These are phyloP conservation scores for Podaxis pistillaris DNA, from an alignment of 768 basidiomycete species.

Conservation along the genomic window DNA sequence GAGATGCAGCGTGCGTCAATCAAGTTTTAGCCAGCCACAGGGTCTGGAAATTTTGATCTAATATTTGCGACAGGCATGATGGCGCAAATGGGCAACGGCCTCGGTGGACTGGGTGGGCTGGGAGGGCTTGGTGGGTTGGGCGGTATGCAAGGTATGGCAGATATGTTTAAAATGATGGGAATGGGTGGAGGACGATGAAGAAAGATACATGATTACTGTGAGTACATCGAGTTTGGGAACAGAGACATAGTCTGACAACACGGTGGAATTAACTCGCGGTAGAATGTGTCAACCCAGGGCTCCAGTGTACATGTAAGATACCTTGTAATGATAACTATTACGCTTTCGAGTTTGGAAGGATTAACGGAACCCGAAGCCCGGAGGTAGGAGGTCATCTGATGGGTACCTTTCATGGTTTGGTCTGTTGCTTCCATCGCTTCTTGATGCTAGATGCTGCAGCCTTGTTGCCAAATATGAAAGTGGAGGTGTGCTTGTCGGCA, in stretches of 20 bases:
- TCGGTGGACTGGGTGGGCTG: conserved; percentile 59
- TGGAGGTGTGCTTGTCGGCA: conserved; percentile 77
- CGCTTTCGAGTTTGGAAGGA: neutral
- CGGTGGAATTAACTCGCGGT: neutral
- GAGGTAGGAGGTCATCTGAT: conserved; percentile 3
- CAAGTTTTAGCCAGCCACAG: neutral
- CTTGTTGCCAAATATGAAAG: conserved; percentile 79
- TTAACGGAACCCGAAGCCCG: neutral
- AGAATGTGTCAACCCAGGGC: neutral
- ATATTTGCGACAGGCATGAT: conserved; percentile 67
- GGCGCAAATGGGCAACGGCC: conserved; percentile 76
- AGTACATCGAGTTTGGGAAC: neutral
- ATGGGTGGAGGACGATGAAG: conserved; percentile 53
- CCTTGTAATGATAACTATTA: neutral
- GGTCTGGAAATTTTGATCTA: neutral
- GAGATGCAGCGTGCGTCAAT: conserved; percentile 81
- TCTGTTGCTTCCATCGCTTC: conserved; percentile 45
- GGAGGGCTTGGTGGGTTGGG: conserved; percentile 52
- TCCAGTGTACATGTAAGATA: conserved; percentile 3
- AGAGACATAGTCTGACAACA: neutral
- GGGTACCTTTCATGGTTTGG: conserved; percentile 15
- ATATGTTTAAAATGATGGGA: conserved; percentile 89
- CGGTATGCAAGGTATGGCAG: conserved; percentile 67
- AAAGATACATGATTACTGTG: neutral
- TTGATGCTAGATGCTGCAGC: conserved; percentile 61